Percentiles rank a stretch among this genome's conserved stretches.
Evolutionary conservation across 192 early-diverging fungal genomes (phyloP).

Genomic region (Entomortierella beljakovae): DNA sequence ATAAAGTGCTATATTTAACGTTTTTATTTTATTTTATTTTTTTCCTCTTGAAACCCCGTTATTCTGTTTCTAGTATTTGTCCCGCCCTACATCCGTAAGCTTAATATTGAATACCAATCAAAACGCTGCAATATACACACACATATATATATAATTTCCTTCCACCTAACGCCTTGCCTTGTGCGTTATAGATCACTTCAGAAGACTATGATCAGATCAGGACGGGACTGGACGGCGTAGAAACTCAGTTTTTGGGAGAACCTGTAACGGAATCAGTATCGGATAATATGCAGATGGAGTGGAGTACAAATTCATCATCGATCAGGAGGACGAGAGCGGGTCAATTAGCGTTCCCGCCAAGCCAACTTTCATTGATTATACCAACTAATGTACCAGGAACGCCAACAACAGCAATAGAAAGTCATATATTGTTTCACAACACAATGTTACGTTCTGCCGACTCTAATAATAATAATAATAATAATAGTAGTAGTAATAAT

Average conservation of each 20-base stretch:
- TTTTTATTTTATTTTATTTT: not conserved
- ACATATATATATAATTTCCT: too few relatives aligned
- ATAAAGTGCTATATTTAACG: too few relatives aligned
- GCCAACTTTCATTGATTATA: constrained; percentile 13
- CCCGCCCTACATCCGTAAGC: constrained; percentile 46
- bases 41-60: not conserved
- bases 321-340: constrained; percentile 25
- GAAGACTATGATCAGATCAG: constrained; percentile 54
- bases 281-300: constrained; percentile 32
- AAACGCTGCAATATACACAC: too few relatives aligned
- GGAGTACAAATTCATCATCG: constrained; percentile 16
- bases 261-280: constrained; percentile 21
- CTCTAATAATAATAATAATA: too few relatives aligned
- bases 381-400: constrained; percentile 8
- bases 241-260: constrained; percentile 53
- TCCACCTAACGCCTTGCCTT: too few relatives aligned
- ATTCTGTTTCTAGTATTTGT: constrained; percentile 15
- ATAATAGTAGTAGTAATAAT: not conserved
- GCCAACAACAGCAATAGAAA: constrained; percentile 12
- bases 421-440: constrained; percentile 24
- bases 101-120: too few relatives aligned
- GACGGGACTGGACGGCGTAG: constrained; percentile 48
- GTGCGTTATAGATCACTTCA: constrained; percentile 52
- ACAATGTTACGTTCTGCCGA: constrained; percentile 1
- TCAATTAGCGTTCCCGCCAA: constrained; percentile 43